phyloP scores from a whole-genome alignment of 139 green algal genomes.

The Chlorella sorokiniana region DNA sequence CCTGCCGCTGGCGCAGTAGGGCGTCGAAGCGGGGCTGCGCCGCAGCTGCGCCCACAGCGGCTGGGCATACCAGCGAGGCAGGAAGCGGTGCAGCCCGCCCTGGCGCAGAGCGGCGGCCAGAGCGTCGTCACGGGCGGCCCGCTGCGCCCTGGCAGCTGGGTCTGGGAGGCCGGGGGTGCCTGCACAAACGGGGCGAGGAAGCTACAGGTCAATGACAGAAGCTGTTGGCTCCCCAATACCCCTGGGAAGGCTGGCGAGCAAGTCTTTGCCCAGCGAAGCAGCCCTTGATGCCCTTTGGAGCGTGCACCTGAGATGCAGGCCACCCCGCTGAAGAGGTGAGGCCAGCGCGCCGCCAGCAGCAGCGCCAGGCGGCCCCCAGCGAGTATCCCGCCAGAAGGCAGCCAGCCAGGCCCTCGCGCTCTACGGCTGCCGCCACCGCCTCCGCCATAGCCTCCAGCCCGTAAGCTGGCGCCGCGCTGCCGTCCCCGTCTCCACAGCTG shows the following conservation, averaged over 20 bases:
- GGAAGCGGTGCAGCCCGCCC: slow-evolving; percentile 56
- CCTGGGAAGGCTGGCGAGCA: neutral
- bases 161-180: slow-evolving; percentile 36
- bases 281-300: slow-evolving; percentile 1
- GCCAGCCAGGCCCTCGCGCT: slow-evolving; percentile 10
- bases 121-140: slow-evolving; percentile 55
- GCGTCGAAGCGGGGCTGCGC: slow-evolving; percentile 47
- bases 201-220: neutral
- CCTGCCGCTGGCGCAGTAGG: slow-evolving; percentile 34
- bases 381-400: slow-evolving; percentile 82
- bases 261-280: neutral
- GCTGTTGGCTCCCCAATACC: neutral
- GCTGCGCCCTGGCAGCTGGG: slow-evolving; percentile 30
- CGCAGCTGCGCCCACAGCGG: slow-evolving; percentile 71
- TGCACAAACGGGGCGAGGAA: neutral
- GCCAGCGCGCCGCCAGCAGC: slow-evolving; percentile 37
- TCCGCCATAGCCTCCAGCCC: slow-evolving; percentile 45
- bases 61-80: slow-evolving; percentile 75
- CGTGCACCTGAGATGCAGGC: slow-evolving; percentile 67
- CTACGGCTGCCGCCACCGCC: slow-evolving; percentile 45
- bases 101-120: slow-evolving; percentile 49
- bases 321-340: slow-evolving; percentile 35
- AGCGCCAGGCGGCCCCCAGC: slow-evolving; percentile 80
- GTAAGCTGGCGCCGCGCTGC: slow-evolving; percentile 28
- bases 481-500: neutral